Conservation (phyloP, 2,329 filamentous ascomycete genomes). For the Curvularia spicifera region DNA sequence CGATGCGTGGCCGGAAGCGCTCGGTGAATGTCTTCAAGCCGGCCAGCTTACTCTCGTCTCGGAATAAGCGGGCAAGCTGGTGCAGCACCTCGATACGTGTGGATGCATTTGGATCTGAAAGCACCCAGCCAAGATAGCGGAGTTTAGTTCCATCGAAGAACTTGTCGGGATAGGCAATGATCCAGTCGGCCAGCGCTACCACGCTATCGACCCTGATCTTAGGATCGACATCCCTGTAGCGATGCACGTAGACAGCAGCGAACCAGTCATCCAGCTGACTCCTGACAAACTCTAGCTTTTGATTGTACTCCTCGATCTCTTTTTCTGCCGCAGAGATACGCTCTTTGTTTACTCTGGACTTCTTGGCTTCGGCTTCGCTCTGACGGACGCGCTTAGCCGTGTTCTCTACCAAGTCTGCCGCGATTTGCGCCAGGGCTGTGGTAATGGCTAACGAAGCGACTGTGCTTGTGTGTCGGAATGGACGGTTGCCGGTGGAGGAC, state of each 20-base stretch:
- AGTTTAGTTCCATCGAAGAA: conserved; percentile 92
- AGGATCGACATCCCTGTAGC: conserved; percentile 92
- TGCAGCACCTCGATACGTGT: conserved; percentile 86
- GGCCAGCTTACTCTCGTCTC: conserved; percentile 76
- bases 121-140: conserved; percentile 92
- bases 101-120: conserved; percentile 78
- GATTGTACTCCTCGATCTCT: conserved; percentile 72
- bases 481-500: conserved; percentile 84
- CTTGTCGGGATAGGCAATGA: conserved; percentile 78
- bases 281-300: conserved; percentile 72
- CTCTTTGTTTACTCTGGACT: conserved; percentile 76
- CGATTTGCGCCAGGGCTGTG: conserved; percentile 76
- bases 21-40: conserved; percentile 90
- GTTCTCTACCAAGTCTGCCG: conserved; percentile 71
- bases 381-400: conserved; percentile 80
- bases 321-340: conserved; percentile 76
- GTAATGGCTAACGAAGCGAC: conserved; percentile 82
- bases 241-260: conserved; percentile 90
- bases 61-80: conserved; percentile 81
- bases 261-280: conserved; percentile 83
- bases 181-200: conserved; percentile 86
- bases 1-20: conserved; percentile 81
- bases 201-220: conserved; percentile 89
- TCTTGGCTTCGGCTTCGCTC: conserved; percentile 76
- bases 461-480: conserved; percentile 93